Evolutionary conservation across 306 rosid genomes (phyloP).

Genomic region (Cucurbita ficifolia): DNA sequence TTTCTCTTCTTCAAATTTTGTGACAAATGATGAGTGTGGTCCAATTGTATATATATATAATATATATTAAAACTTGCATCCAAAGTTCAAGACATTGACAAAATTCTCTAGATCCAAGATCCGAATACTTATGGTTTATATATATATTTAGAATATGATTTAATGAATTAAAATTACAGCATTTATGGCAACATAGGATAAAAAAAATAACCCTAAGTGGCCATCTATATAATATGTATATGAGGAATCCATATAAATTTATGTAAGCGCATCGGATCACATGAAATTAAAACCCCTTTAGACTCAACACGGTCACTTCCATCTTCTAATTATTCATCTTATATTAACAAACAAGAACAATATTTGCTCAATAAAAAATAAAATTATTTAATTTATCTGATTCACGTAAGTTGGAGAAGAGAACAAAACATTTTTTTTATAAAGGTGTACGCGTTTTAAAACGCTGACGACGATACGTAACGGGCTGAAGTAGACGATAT

Average conservation of each 20-base stretch:
- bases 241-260: background rate
- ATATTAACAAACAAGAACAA: background rate
- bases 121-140: background rate
- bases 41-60: background rate
- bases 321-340: background rate
- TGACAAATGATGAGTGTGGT: background rate
- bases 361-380: too few species aligned
- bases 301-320: too few species aligned
- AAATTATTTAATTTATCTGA: too few species aligned
- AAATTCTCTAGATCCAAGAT: conserved; percentile 6
- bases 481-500: too few species aligned
- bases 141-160: background rate
- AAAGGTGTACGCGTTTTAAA: too few species aligned
- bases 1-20: background rate
- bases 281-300: background rate
- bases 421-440: too few species aligned
- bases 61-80: background rate
- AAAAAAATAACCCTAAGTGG: background rate
- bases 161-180: background rate
- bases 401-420: too few species aligned
- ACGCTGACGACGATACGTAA: too few species aligned
- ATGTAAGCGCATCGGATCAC: background rate
- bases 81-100: conserved; percentile 5
- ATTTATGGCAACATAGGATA: background rate
- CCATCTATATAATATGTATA: background rate